Conservation (phyloP, 306 rosid genomes). For the Carpinus fangiana region DNA sequence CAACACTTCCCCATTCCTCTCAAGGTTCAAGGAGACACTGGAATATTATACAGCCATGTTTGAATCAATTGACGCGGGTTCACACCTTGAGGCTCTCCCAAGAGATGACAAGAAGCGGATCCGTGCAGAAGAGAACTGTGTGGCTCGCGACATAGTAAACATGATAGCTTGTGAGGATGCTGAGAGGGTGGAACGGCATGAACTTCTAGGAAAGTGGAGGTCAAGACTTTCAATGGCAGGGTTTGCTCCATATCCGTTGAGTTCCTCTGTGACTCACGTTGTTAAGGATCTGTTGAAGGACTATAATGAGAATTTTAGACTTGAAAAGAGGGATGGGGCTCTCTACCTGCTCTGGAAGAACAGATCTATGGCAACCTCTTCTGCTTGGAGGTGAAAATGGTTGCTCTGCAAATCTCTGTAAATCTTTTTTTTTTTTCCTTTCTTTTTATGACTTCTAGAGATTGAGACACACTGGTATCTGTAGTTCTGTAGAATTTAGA, state of each 20-base stretch:
- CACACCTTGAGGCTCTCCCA: slow-evolving; percentile 24
- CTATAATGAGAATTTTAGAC: slow-evolving; percentile 52
- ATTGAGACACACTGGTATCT: slow-evolving; percentile 24
- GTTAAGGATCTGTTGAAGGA: slow-evolving; percentile 48
- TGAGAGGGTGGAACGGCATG: slow-evolving; percentile 94
- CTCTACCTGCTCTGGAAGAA: slow-evolving; percentile 74
- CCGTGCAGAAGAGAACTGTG: slow-evolving; percentile 79
- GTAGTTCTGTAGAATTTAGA: slow-evolving; percentile 33
- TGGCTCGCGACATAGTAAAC: slow-evolving; percentile 93
- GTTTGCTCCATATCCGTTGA: slow-evolving; percentile 54
- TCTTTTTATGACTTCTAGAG: slow-evolving; percentile 16
- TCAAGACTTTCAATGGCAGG: slow-evolving; percentile 82
- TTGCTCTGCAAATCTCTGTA: slow-evolving; percentile 24
- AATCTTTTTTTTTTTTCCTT: slow-evolving; percentile 12
- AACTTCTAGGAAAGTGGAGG: slow-evolving; percentile 77
- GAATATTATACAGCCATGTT: slow-evolving; percentile 80
- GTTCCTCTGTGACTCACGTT: slow-evolving; percentile 43
- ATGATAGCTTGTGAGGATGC: slow-evolving; percentile 87
- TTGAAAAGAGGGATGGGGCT: slow-evolving; percentile 45
- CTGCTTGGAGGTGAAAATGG: slow-evolving; percentile 73
- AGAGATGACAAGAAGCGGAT: slow-evolving; percentile 70
- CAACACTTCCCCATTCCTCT: slow-evolving; percentile 78
- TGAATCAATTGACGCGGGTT: slow-evolving; percentile 58
- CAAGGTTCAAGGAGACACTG: slow-evolving; percentile 71
- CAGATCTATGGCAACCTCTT: slow-evolving; percentile 60